Conservation (phyloP, 768 basidiomycete genomes). For the Pulveroboletus sp. region DNA sequence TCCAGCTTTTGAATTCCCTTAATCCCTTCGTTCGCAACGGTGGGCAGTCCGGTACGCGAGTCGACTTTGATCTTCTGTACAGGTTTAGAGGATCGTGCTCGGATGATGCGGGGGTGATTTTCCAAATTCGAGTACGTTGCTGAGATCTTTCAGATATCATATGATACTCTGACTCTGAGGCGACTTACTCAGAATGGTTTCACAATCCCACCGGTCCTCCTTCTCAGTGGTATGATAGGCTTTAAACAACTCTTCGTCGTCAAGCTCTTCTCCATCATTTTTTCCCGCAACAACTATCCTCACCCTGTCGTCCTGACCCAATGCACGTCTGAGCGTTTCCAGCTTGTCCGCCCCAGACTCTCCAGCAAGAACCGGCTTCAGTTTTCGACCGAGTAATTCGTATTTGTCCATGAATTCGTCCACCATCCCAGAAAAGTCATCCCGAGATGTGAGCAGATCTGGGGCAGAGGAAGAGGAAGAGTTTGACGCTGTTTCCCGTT, state of each 20-base stretch:
- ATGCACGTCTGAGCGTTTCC: slow-evolving; percentile 68
- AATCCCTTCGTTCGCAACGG: slow-evolving; percentile 34
- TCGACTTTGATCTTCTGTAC: slow-evolving; percentile 69
- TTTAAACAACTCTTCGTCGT: slow-evolving; percentile 41
- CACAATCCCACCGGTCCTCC: slow-evolving; percentile 90
- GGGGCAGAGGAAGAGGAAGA: slow-evolving; percentile 60
- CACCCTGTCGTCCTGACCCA: slow-evolving; percentile 67
- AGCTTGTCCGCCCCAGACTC: slow-evolving; percentile 75
- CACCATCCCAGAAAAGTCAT: slow-evolving; percentile 88
- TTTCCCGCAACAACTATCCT: slow-evolving; percentile 40
- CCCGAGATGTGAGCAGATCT: slow-evolving; percentile 73
- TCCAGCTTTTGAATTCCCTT: slow-evolving; percentile 13
- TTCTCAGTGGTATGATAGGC: slow-evolving; percentile 42
- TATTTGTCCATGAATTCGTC: slow-evolving; percentile 91
- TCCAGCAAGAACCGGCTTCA: slow-evolving; percentile 72
- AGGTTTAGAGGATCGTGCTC: slow-evolving; percentile 51
- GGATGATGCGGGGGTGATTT: slow-evolving; percentile 91
- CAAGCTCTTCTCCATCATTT: slow-evolving; percentile 46
- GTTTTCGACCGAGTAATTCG: slow-evolving; percentile 84
- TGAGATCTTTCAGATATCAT: slow-evolving; percentile 31
- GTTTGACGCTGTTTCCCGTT: slow-evolving; percentile 40
- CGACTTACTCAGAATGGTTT: slow-evolving; percentile 85
- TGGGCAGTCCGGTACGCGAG: slow-evolving; percentile 73
- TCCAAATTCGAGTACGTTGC: slow-evolving; percentile 97
- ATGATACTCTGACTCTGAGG: background rate